Conservation (phyloP, 2,329 filamentous ascomycete genomes). For the Hypoxylon sp. region DNA sequence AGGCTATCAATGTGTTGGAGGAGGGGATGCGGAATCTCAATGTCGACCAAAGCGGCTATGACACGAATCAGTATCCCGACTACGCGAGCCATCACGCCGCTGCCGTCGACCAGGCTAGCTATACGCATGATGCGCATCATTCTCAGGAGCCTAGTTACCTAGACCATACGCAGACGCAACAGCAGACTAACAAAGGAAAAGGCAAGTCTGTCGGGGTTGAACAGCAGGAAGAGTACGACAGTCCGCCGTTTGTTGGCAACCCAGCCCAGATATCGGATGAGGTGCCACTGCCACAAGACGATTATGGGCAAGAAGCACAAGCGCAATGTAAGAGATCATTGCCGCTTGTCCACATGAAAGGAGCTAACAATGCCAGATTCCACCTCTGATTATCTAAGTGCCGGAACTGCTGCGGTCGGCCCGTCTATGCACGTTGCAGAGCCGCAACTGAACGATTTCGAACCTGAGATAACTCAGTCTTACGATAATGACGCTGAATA, state of each 20-base stretch:
- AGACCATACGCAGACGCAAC: constrained; percentile 27
- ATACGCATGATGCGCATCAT: constrained; percentile 43
- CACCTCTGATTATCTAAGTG: constrained; percentile 23
- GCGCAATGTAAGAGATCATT: constrained; percentile 36
- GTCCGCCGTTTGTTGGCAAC: constrained; percentile 10
- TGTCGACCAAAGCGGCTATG: constrained; percentile 39
- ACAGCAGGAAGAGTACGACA: constrained; percentile 24
- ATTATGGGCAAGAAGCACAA: constrained; percentile 30
- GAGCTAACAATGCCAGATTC: constrained; percentile 36
- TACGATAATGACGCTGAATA: constrained; percentile 40
- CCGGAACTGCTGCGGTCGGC: constrained; percentile 5
- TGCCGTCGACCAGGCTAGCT: constrained; percentile 38
- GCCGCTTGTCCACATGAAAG: background rate
- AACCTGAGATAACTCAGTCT: constrained; percentile 24
- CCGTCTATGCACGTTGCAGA: constrained; percentile 15
- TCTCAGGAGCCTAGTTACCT: constrained; percentile 35
- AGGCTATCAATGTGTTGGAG: constrained; percentile 39
- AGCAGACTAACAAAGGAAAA: constrained; percentile 43
- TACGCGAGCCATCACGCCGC: constrained; percentile 33
- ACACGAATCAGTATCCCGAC: constrained; percentile 22
- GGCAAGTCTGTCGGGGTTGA: constrained; percentile 32
- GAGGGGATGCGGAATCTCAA: constrained; percentile 37
- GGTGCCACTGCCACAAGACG: constrained; percentile 17
- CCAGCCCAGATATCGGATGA: constrained; percentile 14
- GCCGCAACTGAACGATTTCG: constrained; percentile 30